Evolutionary conservation across 1,284 basidiomycete species (phyloP).

Genomic region (Pyrrhoderma lamaoense): DNA sequence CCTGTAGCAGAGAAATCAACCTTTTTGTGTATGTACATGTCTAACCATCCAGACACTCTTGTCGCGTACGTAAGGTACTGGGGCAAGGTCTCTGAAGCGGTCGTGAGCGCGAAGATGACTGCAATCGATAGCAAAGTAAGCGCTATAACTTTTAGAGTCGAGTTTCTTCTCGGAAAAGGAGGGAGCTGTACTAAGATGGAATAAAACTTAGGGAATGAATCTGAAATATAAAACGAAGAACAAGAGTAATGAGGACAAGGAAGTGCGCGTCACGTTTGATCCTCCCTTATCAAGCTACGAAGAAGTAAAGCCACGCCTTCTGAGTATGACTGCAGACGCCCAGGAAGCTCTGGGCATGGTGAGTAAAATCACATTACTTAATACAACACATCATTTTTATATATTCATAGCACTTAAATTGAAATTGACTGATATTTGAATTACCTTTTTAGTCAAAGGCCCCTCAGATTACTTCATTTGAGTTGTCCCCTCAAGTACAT

Average conservation of each 20-base stretch:
- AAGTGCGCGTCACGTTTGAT: constrained; percentile 51
- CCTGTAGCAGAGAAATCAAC: constrained; percentile 66
- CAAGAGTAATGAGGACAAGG: constrained; percentile 35
- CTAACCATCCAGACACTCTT: constrained; percentile 69
- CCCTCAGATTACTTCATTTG: constrained; percentile 54
- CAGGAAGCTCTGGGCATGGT: constrained; percentile 74
- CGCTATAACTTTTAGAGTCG: background rate
- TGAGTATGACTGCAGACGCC: constrained; percentile 66
- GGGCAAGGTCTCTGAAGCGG: constrained; percentile 50
- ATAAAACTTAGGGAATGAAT: constrained; percentile 52
- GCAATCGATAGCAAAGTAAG: constrained; percentile 55
- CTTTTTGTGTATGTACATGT: constrained; percentile 80
- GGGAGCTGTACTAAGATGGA: background rate
- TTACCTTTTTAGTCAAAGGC: constrained; percentile 43
- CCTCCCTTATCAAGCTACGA: constrained; percentile 67
- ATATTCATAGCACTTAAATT: too few relatives aligned
- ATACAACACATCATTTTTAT: background rate
- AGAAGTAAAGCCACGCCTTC: constrained; percentile 69
- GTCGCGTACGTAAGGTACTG: constrained; percentile 72
- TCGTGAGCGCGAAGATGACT: constrained; percentile 56
- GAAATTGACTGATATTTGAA: background rate
- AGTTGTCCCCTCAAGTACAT: constrained; percentile 30
- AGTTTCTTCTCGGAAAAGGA: too few relatives aligned
- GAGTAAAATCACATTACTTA: constrained; percentile 24
- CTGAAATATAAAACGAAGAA: constrained; percentile 51